These are phyloP conservation scores for Platanthera zijinensis DNA, from an alignment of 106 monocot genomes.

Conservation along the genomic window DNA sequence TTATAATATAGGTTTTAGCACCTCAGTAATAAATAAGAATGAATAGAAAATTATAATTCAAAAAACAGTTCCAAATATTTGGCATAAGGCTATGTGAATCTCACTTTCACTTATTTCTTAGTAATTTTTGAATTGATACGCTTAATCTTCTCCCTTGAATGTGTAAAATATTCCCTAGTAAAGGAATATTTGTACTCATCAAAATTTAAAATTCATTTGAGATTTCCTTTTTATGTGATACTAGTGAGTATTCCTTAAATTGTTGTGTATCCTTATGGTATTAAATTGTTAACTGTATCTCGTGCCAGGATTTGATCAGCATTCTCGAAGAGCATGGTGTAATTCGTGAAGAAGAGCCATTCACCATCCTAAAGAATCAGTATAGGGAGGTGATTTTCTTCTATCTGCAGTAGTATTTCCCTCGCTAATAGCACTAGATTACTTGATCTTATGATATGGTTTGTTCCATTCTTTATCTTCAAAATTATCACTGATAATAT, in stretches of 20 bases:
- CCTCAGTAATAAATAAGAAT: too few relatives aligned
- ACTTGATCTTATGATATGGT: background rate
- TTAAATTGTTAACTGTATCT: background rate
- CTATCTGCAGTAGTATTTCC: background rate
- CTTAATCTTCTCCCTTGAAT: background rate
- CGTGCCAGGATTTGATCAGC: slow-evolving; percentile 52
- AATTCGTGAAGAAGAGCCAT: slow-evolving; percentile 58
- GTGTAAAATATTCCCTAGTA: background rate
- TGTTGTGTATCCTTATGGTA: background rate
- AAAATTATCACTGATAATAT: background rate
- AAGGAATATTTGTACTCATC: background rate
- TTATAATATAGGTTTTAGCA: too few relatives aligned
- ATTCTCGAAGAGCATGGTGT: slow-evolving; percentile 49
- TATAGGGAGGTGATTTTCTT: slow-evolving; percentile 28
- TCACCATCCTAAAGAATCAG: slow-evolving; percentile 32
- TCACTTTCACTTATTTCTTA: background rate
- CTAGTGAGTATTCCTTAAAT: background rate
- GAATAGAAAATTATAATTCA: too few relatives aligned
- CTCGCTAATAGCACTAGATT: background rate
- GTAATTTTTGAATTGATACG: background rate
- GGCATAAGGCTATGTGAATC: background rate
- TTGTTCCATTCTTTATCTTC: background rate
- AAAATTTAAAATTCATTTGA: background rate
- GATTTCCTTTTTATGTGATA: background rate
- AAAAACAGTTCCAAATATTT: too few relatives aligned